These are phyloP conservation scores for Litsea cubeba DNA, from an alignment of 164 flowering plant genomes.

Conservation along the genomic window DNA sequence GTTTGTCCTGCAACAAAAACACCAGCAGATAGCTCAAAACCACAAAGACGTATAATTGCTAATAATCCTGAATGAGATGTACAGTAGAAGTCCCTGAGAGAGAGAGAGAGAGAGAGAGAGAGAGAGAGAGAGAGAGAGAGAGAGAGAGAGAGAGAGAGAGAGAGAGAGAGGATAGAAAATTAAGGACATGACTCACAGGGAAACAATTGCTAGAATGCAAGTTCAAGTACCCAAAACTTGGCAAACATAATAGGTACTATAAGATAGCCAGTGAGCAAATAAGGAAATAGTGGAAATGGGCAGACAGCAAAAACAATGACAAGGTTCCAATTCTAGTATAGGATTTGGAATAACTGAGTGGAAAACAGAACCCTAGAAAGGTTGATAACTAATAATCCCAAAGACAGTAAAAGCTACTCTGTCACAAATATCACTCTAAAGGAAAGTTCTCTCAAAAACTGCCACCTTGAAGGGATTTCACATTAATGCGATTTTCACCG, in stretches of 20 bases:
- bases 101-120: too few species aligned
- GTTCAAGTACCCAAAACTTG: neutral
- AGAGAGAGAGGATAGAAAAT: neutral
- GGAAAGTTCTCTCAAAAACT: neutral
- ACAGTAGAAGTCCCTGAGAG: neutral
- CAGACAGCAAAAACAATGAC: too few species aligned
- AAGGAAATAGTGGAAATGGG: neutral
- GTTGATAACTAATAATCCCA: neutral
- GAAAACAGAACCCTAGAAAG: slow-evolving; percentile 2
- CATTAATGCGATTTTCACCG: neutral
- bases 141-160: too few species aligned
- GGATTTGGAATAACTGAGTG: neutral
- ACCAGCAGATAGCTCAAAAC: neutral
- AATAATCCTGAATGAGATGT: slow-evolving; percentile 7
- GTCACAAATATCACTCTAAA: neutral
- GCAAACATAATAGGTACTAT: neutral
- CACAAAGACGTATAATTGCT: neutral
- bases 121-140: too few species aligned
- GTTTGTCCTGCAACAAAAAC: slow-evolving; percentile 8
- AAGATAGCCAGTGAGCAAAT: neutral
- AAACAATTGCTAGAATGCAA: neutral
- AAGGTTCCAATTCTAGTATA: neutral
- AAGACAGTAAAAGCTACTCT: neutral
- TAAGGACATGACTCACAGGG: neutral
- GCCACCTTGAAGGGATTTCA: neutral